Evolutionary conservation across 2,329 filamentous ascomycete genomes (phyloP), one percentile per base, ranked within the genome.

Genomic region (Pseudogymnoascus sp.): DNA sequence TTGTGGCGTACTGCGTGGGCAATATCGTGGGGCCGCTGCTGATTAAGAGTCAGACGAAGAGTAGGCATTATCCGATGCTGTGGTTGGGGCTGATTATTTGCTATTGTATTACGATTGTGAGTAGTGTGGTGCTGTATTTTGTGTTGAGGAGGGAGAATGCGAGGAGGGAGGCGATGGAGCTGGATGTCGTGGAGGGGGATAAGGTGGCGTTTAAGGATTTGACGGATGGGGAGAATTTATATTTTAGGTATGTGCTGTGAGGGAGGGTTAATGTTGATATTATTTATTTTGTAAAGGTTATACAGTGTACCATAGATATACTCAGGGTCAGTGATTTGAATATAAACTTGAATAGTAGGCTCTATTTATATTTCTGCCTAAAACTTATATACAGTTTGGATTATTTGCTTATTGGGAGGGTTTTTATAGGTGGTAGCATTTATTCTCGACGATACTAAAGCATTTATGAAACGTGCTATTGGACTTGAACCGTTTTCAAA

Each of bases 11-110:
- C 68, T 89, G 86, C 61, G 84, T 91, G 6, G 83, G 88, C 1
- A 91, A 91, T 66, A 91, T 91, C 58, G 83, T 91, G 22, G 88
- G 88, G 0, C 88, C 88, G 3, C 86, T 89, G 72, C 76, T 91
- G 38, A 81, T 91, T 39, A 82, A 82, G 66, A 85, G 80, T n/a
- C 76, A 87, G 71, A 86, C 84, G 0, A 86, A 86, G 65, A 73
- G 70, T 0, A 70, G 80, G 57, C 88, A 91, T 71, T 91, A 91
- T 68, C 88, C 88, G 0, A 82, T 84, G 66, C 69, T 91, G 7
- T 91, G 87, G 88, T 75, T 81, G 0, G 87, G 87, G 0, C 69
- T 91, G 62, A 89, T 90, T 6, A 81, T 82, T 9, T 83, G 79
- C 75, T 90, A 90, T 68, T 82, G 82, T 58, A 85, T 91, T 64